Conservation (phyloP, 2,329 filamentous ascomycete species). For the Dactylella cylindrospora region DNA sequence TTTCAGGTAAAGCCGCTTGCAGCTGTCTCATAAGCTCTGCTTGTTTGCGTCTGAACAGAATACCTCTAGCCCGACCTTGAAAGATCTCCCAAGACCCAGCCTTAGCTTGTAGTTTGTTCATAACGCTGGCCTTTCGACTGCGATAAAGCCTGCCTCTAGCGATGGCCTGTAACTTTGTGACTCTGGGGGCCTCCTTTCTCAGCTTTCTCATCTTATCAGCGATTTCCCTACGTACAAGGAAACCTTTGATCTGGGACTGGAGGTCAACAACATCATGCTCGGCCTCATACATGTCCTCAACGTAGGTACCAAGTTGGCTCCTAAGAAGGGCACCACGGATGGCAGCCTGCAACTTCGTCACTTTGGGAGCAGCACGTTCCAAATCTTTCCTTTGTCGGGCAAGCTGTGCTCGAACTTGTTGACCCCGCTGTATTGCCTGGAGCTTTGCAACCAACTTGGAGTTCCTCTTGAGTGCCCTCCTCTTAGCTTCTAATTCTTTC, state of each 20-base stretch:
- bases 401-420: slow-evolving; percentile 54
- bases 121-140: slow-evolving; percentile 59
- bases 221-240: slow-evolving; percentile 53
- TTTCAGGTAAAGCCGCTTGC: slow-evolving; percentile 57
- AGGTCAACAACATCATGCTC: slow-evolving; percentile 45
- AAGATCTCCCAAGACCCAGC: slow-evolving; percentile 59
- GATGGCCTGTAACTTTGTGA: slow-evolving; percentile 64
- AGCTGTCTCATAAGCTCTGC: slow-evolving; percentile 59
- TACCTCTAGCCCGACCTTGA: slow-evolving; percentile 68
- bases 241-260: slow-evolving; percentile 51
- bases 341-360: slow-evolving; percentile 60
- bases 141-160: slow-evolving; percentile 68
- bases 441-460: slow-evolving; percentile 56
- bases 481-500: slow-evolving; percentile 54
- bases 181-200: slow-evolving; percentile 8
- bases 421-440: slow-evolving; percentile 59
- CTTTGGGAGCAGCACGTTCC: slow-evolving; percentile 53
- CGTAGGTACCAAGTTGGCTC: slow-evolving; percentile 41
- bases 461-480: slow-evolving; percentile 52
- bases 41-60: slow-evolving; percentile 62
- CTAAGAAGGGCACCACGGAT: slow-evolving; percentile 52
- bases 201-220: slow-evolving; percentile 48
- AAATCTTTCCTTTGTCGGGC: slow-evolving; percentile 53
- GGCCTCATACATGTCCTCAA: slow-evolving; percentile 45
- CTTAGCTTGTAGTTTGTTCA: slow-evolving; percentile 59